phyloP scores from a whole-genome alignment of 495 filamentous ascomycete species.

The Neurospora africana region DNA sequence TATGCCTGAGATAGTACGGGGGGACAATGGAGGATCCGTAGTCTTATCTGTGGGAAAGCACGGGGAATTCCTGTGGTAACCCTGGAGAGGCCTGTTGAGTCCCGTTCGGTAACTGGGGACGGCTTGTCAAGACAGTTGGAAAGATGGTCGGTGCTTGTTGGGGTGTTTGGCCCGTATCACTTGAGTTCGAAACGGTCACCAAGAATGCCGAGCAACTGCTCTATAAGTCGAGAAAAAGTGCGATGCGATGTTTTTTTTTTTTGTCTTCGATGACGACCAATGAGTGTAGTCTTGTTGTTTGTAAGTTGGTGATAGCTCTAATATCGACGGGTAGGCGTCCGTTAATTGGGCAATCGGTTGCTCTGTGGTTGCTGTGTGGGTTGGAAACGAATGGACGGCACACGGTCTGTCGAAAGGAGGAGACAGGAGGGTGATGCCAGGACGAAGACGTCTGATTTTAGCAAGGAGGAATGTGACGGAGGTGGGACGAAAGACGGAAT shows the following conservation, averaged over 20 bases:
- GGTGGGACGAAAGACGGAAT: background rate
- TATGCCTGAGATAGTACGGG: background rate
- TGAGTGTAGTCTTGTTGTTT: background rate
- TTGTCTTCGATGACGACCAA: background rate
- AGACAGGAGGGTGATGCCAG: background rate
- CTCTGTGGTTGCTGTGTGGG: background rate
- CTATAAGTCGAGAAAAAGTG: background rate
- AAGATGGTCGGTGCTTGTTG: background rate
- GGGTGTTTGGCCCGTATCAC: background rate
- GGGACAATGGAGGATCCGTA: background rate
- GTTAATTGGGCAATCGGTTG: background rate
- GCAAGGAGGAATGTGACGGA: background rate
- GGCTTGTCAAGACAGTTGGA: background rate
- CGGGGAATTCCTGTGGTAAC: background rate
- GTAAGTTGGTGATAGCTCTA: background rate
- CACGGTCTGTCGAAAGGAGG: background rate
- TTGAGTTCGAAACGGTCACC: background rate
- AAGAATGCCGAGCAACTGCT: background rate
- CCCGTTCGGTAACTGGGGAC: background rate
- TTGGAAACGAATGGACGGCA: background rate
- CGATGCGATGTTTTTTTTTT: background rate
- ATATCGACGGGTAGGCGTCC: background rate
- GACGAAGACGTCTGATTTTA: background rate
- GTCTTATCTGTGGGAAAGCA: background rate
- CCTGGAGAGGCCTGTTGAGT: background rate